Conservation (phyloP, 345 rosid genomes). For the Brassica cretica region DNA sequence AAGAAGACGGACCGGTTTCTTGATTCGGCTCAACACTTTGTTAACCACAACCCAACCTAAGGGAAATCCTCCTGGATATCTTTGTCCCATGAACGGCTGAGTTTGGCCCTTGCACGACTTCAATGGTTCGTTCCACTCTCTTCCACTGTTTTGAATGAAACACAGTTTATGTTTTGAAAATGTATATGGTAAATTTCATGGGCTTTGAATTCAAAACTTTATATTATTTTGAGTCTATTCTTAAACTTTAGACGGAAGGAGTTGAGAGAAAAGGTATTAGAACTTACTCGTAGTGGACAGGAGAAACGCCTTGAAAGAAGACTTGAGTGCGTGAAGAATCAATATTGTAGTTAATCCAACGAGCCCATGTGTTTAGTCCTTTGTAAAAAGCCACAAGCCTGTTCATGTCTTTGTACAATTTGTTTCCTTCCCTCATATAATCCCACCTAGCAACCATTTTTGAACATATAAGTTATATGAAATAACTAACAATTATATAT, state of each 20-base stretch:
- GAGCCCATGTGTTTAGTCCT: slow-evolving; percentile 89
- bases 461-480: neutral
- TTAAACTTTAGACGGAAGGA: neutral
- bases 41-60: slow-evolving; percentile 67
- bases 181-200: neutral
- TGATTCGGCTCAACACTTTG: slow-evolving; percentile 65
- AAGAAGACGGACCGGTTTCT: slow-evolving; percentile 68
- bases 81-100: slow-evolving; percentile 58
- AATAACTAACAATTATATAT: neutral
- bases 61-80: slow-evolving; percentile 76
- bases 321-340: slow-evolving; percentile 67
- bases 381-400: slow-evolving; percentile 76
- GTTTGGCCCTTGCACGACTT: slow-evolving; percentile 60
- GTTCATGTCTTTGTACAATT: slow-evolving; percentile 74
- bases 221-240: neutral
- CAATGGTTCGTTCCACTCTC: slow-evolving; percentile 66
- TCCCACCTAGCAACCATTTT: slow-evolving; percentile 57
- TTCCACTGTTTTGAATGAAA: slow-evolving; percentile 51
- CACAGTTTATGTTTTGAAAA: slow-evolving; percentile 7
- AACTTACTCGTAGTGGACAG: slow-evolving; percentile 85
- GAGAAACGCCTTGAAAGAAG: slow-evolving; percentile 84
- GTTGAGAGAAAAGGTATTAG: neutral
- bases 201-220: neutral
- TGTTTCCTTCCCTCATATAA: slow-evolving; percentile 67
- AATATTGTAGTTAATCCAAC: slow-evolving; percentile 75